Evolutionary conservation across 345 rosid species (phyloP), one percentile per base, ranked within the genome.

Genomic region (Eucalyptus rudis): DNA sequence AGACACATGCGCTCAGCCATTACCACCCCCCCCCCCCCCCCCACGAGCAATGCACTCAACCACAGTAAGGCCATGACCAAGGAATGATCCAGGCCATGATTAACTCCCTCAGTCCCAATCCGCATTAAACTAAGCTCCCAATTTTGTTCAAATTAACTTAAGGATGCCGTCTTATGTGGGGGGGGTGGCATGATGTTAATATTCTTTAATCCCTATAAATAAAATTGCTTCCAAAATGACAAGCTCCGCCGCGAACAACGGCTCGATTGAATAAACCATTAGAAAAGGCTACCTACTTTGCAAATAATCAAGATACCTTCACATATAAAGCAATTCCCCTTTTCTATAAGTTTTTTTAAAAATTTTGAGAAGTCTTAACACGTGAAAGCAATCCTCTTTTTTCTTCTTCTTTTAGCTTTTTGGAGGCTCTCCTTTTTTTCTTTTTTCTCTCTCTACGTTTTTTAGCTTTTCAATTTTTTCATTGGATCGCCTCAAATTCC

Each of bases 1-100:
- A 19, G 58, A 52, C 58, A 1, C 0, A 7, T 52, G 56, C 58
- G 4, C 24, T 19, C 9, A 0, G 22, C 56, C 56, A 52, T 0
- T 0, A 52, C 56, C n/a, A n/a, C n/a, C n/a, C n/a, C n/a, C n/a
- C n/a, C n/a, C n/a, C n/a, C n/a, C 56, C 3, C 56, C 58, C 24
- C 13, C 62, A 0, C 62, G 13, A 56, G 29, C 62, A 22, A 24
- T 56, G 6, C 29, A 52, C 10, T 52, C 25, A 52, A 52, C 5
- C 58, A 52, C 0, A 20, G 58, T 20, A 52, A 52, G 58, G 58
- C 58, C 62, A 56, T 10, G 62, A 56, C 29, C 29, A 10, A 10
- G 62, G 62, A 56, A 24, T 10, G 29, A 56, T 24, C 62, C 3
- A 4, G 29, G 29, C 29, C 62, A 22, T 0, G 13, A 56, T 56